A percentile compares a stretch with the other conserved stretches of the same genome.
Conservation (phyloP, 306 rosid species). For the Trifolium subterraneum region DNA sequence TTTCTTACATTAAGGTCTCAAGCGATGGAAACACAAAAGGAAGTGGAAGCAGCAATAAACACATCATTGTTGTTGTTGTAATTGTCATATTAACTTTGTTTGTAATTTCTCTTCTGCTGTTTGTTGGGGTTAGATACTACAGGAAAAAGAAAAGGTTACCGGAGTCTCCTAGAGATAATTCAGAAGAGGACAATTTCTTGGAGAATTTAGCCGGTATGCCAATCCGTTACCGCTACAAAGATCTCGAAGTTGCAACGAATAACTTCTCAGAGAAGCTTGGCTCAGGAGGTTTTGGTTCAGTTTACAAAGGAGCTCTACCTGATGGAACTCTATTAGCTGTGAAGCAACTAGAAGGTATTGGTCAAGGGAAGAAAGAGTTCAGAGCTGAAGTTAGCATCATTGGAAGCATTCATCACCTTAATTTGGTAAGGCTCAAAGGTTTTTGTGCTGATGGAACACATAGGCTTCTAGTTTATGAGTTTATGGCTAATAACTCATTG, state of each 20-base stretch:
- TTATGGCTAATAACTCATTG: constrained; percentile 82
- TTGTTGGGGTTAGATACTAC: constrained; percentile 54
- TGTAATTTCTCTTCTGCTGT: constrained; percentile 57
- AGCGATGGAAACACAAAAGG: constrained; percentile 46
- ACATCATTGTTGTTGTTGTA: constrained; percentile 56
- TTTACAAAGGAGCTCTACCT: constrained; percentile 72
- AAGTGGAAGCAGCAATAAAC: constrained; percentile 47
- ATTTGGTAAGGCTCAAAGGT: constrained; percentile 79
- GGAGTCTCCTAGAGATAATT: constrained; percentile 55
- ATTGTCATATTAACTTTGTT: constrained; percentile 57
- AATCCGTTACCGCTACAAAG: constrained; percentile 69
- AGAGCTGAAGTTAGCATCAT: constrained; percentile 96
- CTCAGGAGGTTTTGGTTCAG: constrained; percentile 92
- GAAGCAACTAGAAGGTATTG: constrained; percentile 85
- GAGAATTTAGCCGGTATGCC: constrained; percentile 79
- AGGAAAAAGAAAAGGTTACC: constrained; percentile 53
- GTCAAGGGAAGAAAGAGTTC: constrained; percentile 96
- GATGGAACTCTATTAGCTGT: constrained; percentile 86
- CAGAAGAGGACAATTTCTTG: constrained; percentile 90
- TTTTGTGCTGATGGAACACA: constrained; percentile 88
- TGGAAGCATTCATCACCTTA: constrained; percentile 91
- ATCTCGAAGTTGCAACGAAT: constrained; percentile 79
- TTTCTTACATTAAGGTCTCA: constrained; percentile 71
- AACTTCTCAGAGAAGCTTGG: constrained; percentile 86
- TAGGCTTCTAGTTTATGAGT: constrained; percentile 86